These are phyloP conservation scores for Anthracocystis walkeri DNA, from an alignment of 1,284 basidiomycete species.

Conservation along the genomic window DNA sequence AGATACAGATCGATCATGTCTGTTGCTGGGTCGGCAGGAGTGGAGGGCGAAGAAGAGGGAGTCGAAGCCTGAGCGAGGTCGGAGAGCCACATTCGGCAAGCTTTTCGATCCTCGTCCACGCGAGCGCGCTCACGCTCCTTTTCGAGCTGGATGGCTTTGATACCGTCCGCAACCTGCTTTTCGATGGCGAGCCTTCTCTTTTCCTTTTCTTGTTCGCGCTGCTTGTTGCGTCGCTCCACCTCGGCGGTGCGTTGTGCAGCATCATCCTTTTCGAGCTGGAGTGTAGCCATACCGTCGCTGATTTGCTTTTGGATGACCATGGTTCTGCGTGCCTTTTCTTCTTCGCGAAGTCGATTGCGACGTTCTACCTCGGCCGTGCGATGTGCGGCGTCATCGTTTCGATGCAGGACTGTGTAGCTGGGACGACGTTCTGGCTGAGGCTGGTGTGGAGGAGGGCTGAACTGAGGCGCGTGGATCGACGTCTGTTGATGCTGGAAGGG, in stretches of 20 bases:
- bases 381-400: constrained; percentile 16
- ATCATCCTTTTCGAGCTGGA: constrained; percentile 24
- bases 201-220: constrained; percentile 25
- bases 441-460: not conserved
- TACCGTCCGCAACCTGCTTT: constrained; percentile 26
- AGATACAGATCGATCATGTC: constrained; percentile 18
- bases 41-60: not conserved
- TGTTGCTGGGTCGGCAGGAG: not conserved
- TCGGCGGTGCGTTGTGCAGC: constrained; percentile 17
- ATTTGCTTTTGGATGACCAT: constrained; percentile 30
- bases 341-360: constrained; percentile 29
- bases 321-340: constrained; percentile 24
- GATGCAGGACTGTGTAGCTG: not conserved
- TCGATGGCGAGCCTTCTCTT: constrained; percentile 20
- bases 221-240: constrained; percentile 37
- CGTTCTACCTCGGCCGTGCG: constrained; percentile 32
- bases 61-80: not conserved
- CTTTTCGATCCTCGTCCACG: constrained; percentile 17
- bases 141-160: constrained; percentile 28
- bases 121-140: constrained; percentile 19
- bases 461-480: not conserved
- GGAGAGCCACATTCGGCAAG: constrained; percentile 33
- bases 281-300: constrained; percentile 25
- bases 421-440: not conserved
- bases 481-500: not conserved